Evolutionary conservation across 495 filamentous ascomycete species (phyloP), one percentile per base, ranked within the genome.

Genomic region (Podospora tetraspora): DNA sequence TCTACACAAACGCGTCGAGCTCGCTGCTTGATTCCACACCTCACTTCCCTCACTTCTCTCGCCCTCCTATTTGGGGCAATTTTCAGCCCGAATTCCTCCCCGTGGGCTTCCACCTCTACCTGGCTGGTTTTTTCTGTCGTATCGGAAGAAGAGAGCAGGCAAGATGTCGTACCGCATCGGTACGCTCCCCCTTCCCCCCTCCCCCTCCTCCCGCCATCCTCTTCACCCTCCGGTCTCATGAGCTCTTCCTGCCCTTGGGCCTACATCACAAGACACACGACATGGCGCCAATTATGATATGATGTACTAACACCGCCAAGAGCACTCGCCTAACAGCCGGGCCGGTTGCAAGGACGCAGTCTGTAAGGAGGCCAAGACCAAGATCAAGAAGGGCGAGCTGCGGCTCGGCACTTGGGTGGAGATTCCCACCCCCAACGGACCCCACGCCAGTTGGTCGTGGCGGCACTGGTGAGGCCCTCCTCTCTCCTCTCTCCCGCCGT

Each of bases 361-460:
- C 68, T 94, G 91, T 82, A 91, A 91, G 74, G 79, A 87, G 1
- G 71, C 72, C 19, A 79, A 78, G 7, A 69, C 82, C 67, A 94
- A 95, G 75, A 92, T 97, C 72, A n/a, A 59, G 5, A 95, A 95
- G 78, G 91, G 87, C 61, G 86, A 90, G 64, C 75, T 96, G 8
- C 89, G 93, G 16, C 82, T 89, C 30, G 93, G 90, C 29, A 81
- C 81, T 59, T 89, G 87, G 83, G 81, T 95, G 59, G 82, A 85
- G 13, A 80, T 85, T 27, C 69, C 43, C 43, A 52, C 6, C 43
- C 5, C 6, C 3, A 52, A 19, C 43, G 43, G 43, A 57, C 78
- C 79, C 0, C 71, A 77, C 62, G 80, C 72, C 11, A 77, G 79
- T 67, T 95, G 84, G 83, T 72, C 74, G 60, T 97, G 87, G 87